Percentiles rank a stretch among this genome's conserved stretches.
phyloP scores from a whole-genome alignment of 2,329 filamentous ascomycete species.

The Penicillium sp. region DNA sequence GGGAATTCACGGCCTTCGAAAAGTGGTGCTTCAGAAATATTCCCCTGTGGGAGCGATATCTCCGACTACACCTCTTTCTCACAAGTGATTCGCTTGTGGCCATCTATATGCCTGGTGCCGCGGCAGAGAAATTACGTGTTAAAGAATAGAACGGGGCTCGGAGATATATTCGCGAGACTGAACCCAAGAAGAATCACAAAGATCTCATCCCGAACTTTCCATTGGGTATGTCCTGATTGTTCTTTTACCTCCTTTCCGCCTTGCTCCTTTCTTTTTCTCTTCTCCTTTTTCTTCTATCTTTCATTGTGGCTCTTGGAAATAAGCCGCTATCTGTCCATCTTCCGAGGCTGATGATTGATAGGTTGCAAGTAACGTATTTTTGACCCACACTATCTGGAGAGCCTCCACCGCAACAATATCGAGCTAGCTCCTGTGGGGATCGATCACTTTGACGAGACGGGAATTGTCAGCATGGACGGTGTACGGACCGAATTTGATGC shows the following conservation, averaged over 20 bases:
- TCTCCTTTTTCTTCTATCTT: too few relatives aligned
- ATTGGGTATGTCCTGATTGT: slow-evolving; percentile 15
- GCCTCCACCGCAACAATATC: slow-evolving; percentile 9
- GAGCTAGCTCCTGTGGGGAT: slow-evolving; percentile 18
- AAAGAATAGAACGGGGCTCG: slow-evolving; percentile 16
- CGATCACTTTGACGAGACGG: slow-evolving; percentile 15
- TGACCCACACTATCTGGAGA: slow-evolving; percentile 32
- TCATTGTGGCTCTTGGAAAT: too few relatives aligned
- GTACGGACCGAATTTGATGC: slow-evolving; percentile 29
- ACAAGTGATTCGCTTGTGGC: slow-evolving; percentile 20
- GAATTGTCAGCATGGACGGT: slow-evolving; percentile 20
- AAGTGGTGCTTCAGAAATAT: slow-evolving; percentile 11
- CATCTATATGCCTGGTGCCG: slow-evolving; percentile 22
- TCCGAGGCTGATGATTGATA: background rate
- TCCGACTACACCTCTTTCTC: slow-evolving; percentile 22
- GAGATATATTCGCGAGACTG: slow-evolving; percentile 22
- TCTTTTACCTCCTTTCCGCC: too few relatives aligned
- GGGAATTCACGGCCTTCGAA: slow-evolving; percentile 2
- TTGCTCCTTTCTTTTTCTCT: too few relatives aligned
- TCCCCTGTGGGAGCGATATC: slow-evolving; percentile 4
- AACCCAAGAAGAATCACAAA: slow-evolving; percentile 24
- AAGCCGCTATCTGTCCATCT: background rate
- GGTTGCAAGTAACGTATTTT: slow-evolving; percentile 37
- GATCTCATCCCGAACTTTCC: slow-evolving; percentile 25
- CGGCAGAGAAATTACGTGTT: slow-evolving; percentile 15